phyloP scores from a whole-genome alignment of 352 stramenopile species.

The Pythium periplocum region DNA sequence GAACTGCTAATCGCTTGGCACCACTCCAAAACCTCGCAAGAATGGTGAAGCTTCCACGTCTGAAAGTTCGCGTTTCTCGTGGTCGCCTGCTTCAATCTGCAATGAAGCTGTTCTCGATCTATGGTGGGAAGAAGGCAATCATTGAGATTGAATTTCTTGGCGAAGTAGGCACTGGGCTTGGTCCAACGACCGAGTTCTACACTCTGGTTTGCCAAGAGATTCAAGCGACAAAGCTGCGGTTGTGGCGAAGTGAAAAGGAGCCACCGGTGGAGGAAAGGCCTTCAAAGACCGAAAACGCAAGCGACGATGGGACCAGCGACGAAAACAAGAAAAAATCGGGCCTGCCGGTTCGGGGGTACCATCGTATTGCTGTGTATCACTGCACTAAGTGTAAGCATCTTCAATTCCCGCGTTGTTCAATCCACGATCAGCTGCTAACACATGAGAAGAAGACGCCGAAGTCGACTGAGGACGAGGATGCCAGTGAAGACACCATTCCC shows the following conservation, averaged over 20 bases:
- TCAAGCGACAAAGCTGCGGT: conserved; percentile 42
- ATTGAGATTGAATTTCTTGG: conserved; percentile 80
- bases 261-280: conserved; percentile 4
- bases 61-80: conserved; percentile 70
- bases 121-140: conserved; percentile 68
- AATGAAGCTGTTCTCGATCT: conserved; percentile 66
- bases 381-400: conserved; percentile 45
- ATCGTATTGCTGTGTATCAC: conserved; percentile 62
- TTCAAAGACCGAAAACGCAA: conserved; percentile 14
- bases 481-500: conserved; percentile 22
- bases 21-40: conserved; percentile 44
- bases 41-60: conserved; percentile 68
- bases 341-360: conserved; percentile 58
- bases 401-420: conserved; percentile 39
- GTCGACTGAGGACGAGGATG: conserved; percentile 5
- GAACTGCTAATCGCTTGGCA: conserved; percentile 25
- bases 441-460: conserved; percentile 34
- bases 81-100: conserved; percentile 58
- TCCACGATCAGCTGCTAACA: conserved; percentile 46
- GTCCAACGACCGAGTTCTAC: conserved; percentile 77
- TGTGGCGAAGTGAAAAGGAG: conserved; percentile 38
- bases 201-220: conserved; percentile 72
- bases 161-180: conserved; percentile 68
- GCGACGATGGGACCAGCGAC: conserved; percentile 2
- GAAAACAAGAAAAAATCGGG: conserved; percentile 6